Base-by-base conservation (phyloP, 495 filamentous ascomycete species). In the Penicillium dipodomyicola region DNA sequence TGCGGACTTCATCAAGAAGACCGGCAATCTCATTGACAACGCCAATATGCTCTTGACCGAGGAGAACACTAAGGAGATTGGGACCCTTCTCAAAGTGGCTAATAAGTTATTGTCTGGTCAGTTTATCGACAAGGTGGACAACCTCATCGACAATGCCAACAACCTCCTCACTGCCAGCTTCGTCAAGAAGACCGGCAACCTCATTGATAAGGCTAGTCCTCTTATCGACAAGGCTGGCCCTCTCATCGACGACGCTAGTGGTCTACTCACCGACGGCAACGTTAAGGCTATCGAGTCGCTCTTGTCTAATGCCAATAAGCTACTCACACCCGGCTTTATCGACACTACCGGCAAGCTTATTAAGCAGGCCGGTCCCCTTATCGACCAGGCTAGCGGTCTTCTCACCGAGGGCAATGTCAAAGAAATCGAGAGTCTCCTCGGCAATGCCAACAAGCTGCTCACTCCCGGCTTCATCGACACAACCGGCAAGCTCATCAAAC, bases 271-370 rank as follows among this genome's bases (percentile, higher is more conserved):
- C 19, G 64, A 70, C 4, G 43, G 58, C 12, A 75, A 72, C 2
- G 63, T 75, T 43, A 71, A 73, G 56, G 71, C 53, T 10, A 64
- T 80, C 7, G 47, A 71, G 29, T 64, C 19, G 4, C 65, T 80
- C 11, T 50, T 80, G 6, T 55, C 58, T 5, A 74, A 78, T 25
- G 77, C 71, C 27, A 72, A 74, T 52, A 50, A 42, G 14, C 61
- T 80, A 43, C 58, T 80, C 29, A 68, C 71, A 3, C 42, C 66
- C 23, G 49, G 59, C 6, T 79, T 79, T 33, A 66, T 80, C 54
- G 43, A 68, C n/a, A 62, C 75, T 47, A 78, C 75, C 51, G 66
- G 55, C 19, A 67, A 63, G 10, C 73, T 78, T 43, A 69, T 77
- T 29, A 56, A 68, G 37, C 65, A 65, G 32, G 72, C 73, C 11